Evolutionary conservation across 176 grass and related monocot genomes (phyloP).

Genomic region (Bolboschoenus planiculmis): DNA sequence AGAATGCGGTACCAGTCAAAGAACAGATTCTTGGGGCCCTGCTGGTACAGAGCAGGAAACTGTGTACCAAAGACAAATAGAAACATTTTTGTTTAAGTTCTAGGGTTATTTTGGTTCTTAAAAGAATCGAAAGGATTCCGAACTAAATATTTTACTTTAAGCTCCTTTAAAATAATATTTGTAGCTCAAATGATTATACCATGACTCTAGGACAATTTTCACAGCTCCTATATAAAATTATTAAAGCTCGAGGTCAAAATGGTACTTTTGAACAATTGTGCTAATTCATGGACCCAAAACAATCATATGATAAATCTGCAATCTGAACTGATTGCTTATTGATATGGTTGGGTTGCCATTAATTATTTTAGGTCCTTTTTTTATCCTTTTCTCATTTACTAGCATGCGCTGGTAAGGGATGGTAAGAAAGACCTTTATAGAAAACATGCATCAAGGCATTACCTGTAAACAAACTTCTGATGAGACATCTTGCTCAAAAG

Average conservation of each 20-base stretch:
- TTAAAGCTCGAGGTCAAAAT: background rate
- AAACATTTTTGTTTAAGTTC: background rate
- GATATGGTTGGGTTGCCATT: background rate
- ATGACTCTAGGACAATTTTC: background rate
- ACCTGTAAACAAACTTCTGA: conserved; percentile 98
- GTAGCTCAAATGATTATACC: background rate
- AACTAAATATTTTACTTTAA: background rate
- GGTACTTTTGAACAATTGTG: background rate
- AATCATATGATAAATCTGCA: conserved; percentile 1
- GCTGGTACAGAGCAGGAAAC: conserved; percentile 98
- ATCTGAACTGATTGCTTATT: background rate
- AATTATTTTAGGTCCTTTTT: background rate
- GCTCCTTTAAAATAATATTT: background rate
- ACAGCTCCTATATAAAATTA: background rate
- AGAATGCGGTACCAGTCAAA: conserved; percentile 96
- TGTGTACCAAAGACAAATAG: conserved; percentile 28
- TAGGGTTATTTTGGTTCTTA: background rate
- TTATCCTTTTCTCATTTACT: background rate
- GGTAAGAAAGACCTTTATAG: background rate
- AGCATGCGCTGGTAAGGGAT: background rate
- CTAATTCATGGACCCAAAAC: background rate
- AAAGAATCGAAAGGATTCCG: background rate
- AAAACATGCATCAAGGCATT: conserved; percentile 17
- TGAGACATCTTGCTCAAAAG: conserved; percentile 99
- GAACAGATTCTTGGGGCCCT: conserved; percentile 94